Base-by-base conservation (phyloP, 106 monocot genomes). In the Phalaenopsis aphrodite region DNA sequence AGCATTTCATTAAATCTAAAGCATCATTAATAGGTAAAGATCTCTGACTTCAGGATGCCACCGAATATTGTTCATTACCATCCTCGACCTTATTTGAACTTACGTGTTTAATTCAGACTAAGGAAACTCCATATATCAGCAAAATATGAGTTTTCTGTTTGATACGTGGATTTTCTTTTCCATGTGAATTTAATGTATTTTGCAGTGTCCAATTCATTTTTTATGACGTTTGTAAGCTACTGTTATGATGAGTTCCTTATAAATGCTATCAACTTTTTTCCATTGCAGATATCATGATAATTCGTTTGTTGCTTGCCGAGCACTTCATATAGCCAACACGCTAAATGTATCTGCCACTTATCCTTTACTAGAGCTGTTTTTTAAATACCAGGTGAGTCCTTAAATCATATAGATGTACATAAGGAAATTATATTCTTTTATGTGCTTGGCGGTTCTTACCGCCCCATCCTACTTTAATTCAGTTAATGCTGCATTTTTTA, bases 261-360 rank as follows among this genome's bases (percentile, higher is more conserved):
- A 24, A 74, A 41, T 8, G 12, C 74, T 74, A 48, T 14, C 42
- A 46, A 30, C 49, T 6, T 49, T 84, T 43, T 30, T 79, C 24
- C 47, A 85, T 57, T 67, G 69, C 71, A 88, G 88, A 17, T 88
- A 88, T 78, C 88, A 88, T 88, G 77, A 75, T 56, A 88, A 85
- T 72, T 80, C 88, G 46, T 88, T 79, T 76, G 55, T 85, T 69
- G 41, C 85, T 42, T 85, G 83, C 41, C 88, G 78, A 47, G 83
- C 88, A 43, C 81, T 88, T 75, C 85, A 85, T 38, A 85, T 83
- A 83, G 88, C 83, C 56, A 78, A 88, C 81, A 85, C 47, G 52
- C 61, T 88, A 56, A 85, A 88, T 79, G 72, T 77, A 2, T 88
- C 88, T 19, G 42, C 80, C 55, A 83, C 83, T 49, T 88, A 83